A percentile compares a stretch with the other conserved stretches of the same genome.
Conservation (phyloP, 164 flowering plant species). For the Pachysandra terminalis region DNA sequence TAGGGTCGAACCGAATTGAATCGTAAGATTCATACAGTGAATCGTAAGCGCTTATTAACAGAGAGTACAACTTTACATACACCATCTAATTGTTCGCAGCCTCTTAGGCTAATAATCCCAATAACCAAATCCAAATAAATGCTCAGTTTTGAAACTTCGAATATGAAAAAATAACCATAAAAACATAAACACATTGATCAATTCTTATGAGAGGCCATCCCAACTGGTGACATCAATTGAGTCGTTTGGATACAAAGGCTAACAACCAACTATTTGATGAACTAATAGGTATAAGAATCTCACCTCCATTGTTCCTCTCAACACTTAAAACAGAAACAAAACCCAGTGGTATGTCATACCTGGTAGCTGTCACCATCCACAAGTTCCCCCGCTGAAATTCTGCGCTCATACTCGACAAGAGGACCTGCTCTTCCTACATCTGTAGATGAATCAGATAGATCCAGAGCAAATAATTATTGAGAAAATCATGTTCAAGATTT, state of each 20-base stretch:
- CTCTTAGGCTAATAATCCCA: background rate
- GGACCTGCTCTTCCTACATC: slow-evolving; percentile 62
- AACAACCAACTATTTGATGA: background rate
- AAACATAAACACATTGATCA: background rate
- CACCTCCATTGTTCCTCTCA: background rate
- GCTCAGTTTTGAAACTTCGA: background rate
- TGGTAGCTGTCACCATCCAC: slow-evolving; percentile 81
- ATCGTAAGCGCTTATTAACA: too few relatives aligned
- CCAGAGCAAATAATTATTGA: slow-evolving; percentile 4
- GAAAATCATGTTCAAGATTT: background rate
- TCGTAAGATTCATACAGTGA: too few relatives aligned
- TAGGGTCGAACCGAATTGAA: too few relatives aligned
- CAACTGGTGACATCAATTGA: background rate
- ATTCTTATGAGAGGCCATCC: background rate
- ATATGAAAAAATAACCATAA: too few relatives aligned
- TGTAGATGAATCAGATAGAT: slow-evolving; percentile 10
- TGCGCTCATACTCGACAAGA: slow-evolving; percentile 81
- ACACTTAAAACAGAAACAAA: background rate
- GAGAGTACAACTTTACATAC: background rate
- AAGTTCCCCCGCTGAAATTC: slow-evolving; percentile 84
- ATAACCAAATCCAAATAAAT: background rate
- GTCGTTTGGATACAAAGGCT: background rate
- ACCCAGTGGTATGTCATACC: slow-evolving; percentile 30
- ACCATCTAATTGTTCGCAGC: background rate
- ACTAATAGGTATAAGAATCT: background rate